Percentiles rank a stretch among this genome's conserved stretches.
phyloP scores from a whole-genome alignment of 371 early-diverging fungal genomes.

The Blakeslea trispora region DNA sequence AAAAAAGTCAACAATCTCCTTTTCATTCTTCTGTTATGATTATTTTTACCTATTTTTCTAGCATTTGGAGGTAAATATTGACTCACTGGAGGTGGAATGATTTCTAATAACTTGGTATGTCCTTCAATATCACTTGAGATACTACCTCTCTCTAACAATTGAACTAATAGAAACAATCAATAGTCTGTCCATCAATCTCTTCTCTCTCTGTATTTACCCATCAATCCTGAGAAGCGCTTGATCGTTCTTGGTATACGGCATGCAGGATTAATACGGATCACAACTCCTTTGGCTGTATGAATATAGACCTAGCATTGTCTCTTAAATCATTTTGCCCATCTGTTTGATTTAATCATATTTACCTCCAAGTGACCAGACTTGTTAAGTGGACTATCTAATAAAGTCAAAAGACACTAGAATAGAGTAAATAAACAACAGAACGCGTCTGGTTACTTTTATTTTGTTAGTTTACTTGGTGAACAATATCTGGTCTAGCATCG shows the following conservation, averaged over 20 bases:
- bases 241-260: slow-evolving; percentile 98
- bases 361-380: slow-evolving; percentile 93
- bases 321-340: no score
- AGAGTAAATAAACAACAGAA: no score
- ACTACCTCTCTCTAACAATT: slow-evolving; percentile 93
- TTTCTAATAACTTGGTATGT: slow-evolving; percentile 87
- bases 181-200: no score
- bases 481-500: slow-evolving; percentile 94
- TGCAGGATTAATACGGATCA: slow-evolving; percentile 96
- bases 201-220: slow-evolving; percentile 55
- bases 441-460: not conserved
- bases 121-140: slow-evolving; percentile 73
- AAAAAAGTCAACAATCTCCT: not conserved
- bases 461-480: slow-evolving; percentile 79
- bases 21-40: not conserved
- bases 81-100: slow-evolving; percentile 91
- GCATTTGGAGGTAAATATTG: slow-evolving; percentile 87
- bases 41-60: slow-evolving; percentile 73
- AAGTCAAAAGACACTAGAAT: slow-evolving; percentile 87
- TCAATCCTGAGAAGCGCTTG: slow-evolving; percentile 96
- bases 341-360: slow-evolving; percentile 4
- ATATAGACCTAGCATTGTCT: slow-evolving; percentile 78
- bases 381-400: slow-evolving; percentile 98
- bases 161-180: slow-evolving; percentile 81
- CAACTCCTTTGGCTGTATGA: slow-evolving; percentile 89